A percentile compares a stretch with the other conserved stretches of the same genome.
Evolutionary conservation across 352 stramenopile species (phyloP).

Genomic region (Phytophthora tentaculata): DNA sequence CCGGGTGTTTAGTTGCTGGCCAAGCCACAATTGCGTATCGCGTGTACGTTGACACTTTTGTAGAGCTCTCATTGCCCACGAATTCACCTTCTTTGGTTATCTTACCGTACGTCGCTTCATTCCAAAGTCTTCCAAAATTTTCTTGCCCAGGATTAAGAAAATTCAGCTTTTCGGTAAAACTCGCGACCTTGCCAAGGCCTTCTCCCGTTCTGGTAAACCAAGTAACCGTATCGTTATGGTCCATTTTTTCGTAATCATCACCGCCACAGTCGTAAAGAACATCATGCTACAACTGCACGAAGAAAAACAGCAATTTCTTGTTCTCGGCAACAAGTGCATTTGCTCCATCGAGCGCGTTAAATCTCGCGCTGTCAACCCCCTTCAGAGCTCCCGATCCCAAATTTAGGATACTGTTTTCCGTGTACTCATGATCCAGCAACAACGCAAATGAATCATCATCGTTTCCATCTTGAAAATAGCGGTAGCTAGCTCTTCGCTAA

Average conservation of each 20-base stretch:
- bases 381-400: conserved; percentile 28
- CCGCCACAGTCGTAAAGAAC: neutral
- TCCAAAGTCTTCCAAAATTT: neutral
- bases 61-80: conserved; percentile 1
- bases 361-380: conserved; percentile 28
- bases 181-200: neutral
- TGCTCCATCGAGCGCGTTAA: conserved; percentile 24
- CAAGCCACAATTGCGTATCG: conserved; percentile 7
- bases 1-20: neutral
- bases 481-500: conserved; percentile 10
- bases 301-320: conserved; percentile 27
- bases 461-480: conserved; percentile 4
- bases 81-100: neutral
- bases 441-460: conserved; percentile 19
- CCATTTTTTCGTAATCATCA: neutral
- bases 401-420: conserved; percentile 29
- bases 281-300: conserved; percentile 7
- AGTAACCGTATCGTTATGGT: neutral
- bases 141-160: neutral
- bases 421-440: conserved; percentile 34
- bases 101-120: neutral
- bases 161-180: neutral
- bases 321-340: conserved; percentile 11
- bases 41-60: neutral
- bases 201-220: neutral